phyloP scores from a whole-genome alignment of 2,329 filamentous ascomycete species.

The Alternaria arborescens region DNA sequence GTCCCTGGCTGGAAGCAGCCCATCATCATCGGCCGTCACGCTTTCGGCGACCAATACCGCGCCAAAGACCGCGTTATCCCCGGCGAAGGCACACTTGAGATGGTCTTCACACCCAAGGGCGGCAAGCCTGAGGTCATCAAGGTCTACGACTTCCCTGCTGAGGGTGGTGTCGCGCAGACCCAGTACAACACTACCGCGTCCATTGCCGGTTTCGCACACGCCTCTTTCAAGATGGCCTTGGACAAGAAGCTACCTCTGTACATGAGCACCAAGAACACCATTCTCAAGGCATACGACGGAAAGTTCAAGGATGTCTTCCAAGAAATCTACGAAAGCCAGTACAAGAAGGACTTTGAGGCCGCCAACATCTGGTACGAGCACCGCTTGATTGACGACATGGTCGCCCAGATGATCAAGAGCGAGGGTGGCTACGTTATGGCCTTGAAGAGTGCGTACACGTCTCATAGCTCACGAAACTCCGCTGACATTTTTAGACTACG shows the following conservation, averaged over 20 bases:
- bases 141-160: conserved; percentile 87
- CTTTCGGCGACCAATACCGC: conserved; percentile 98
- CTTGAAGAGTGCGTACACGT: conserved; percentile 77
- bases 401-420: conserved; percentile 99
- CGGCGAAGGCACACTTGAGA: conserved; percentile 86
- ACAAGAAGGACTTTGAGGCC: conserved; percentile 87
- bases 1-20: conserved; percentile 98
- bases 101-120: conserved; percentile 89
- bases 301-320: conserved; percentile 99
- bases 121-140: conserved; percentile 84
- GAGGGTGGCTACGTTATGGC: conserved; percentile 96
- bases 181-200: conserved; percentile 99
- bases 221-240: conserved; percentile 94
- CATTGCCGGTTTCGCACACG: conserved; percentile 93
- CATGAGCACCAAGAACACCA: conserved; percentile 99
- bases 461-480: not conserved
- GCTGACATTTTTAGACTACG: conserved; percentile 75
- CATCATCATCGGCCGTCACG: conserved; percentile 98
- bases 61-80: conserved; percentile 89
- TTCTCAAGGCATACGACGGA: conserved; percentile 98
- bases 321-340: conserved; percentile 88
- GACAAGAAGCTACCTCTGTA: conserved; percentile 91
- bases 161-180: conserved; percentile 88
- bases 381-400: conserved; percentile 99
- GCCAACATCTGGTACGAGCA: conserved; percentile 99